Evolutionary conservation across 1,139 yeast genomes (phyloP).

Genomic region (Yamadazyma diddensiae): DNA sequence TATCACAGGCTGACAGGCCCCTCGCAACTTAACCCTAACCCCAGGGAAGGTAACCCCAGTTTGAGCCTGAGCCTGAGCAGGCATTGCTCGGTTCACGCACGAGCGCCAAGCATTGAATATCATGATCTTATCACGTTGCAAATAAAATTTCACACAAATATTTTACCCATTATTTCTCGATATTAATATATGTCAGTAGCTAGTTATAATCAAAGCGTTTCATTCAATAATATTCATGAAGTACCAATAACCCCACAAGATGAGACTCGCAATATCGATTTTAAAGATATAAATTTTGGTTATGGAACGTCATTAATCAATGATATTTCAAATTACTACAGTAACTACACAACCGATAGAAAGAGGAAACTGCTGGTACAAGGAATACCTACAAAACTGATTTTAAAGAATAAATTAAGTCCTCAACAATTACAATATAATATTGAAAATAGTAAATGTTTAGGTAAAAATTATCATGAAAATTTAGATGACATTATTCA

Average conservation of each 20-base stretch:
- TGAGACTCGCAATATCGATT: slow-evolving; percentile 2
- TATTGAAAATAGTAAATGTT: slow-evolving; percentile 13
- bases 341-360: slow-evolving; percentile 2
- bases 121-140: no score
- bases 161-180: no score
- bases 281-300: slow-evolving; percentile 17
- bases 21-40: no score
- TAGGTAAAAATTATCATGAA: slow-evolving; percentile 22
- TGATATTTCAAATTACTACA: slow-evolving; percentile 12
- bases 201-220: slow-evolving; percentile 32
- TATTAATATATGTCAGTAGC: slow-evolving; percentile 12
- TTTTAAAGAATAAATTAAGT: slow-evolving; percentile 38
- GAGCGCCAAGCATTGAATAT: no score
- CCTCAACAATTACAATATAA: slow-evolving; percentile 29
- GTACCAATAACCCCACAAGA: slow-evolving; percentile 2
- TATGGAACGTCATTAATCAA: slow-evolving; percentile 14
- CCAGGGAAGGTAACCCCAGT: no score
- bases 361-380: slow-evolving; percentile 18
- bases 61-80: no score
- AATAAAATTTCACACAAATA: no score
- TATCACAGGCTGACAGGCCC: no score
- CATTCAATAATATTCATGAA: slow-evolving; percentile 38
- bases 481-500: slow-evolving; percentile 21
- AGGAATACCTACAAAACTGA: slow-evolving; percentile 35
- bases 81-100: no score